A percentile compares a stretch with the other conserved stretches of the same genome.
phyloP scores from a whole-genome alignment of 352 stramenopile genomes.

The Globisporangium yorkense region DNA sequence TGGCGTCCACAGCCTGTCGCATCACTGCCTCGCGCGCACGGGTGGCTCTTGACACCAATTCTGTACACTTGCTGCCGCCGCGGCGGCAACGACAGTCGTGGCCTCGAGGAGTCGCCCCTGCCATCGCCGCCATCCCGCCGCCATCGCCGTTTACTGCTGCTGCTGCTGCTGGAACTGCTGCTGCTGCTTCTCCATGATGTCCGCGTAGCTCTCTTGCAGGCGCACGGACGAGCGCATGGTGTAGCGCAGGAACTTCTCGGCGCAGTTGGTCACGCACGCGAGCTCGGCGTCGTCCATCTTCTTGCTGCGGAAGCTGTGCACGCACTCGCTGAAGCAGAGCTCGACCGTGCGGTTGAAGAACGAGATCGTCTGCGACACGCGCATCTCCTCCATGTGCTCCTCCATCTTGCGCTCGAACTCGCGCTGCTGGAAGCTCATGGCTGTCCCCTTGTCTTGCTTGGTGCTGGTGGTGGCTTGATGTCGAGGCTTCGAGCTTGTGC shows the following conservation, averaged over 20 bases:
- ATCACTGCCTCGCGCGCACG: background rate
- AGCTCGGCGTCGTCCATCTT: conserved; percentile 88
- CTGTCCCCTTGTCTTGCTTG: conserved; percentile 3
- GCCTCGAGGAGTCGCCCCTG: background rate
- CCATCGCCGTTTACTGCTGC: conserved; percentile 1
- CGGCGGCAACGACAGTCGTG: background rate
- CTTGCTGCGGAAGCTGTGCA: conserved; percentile 90
- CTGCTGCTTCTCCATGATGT: conserved; percentile 85
- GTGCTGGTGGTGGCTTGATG: background rate
- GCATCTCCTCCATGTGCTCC: conserved; percentile 89
- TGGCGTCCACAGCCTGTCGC: background rate
- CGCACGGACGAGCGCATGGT: conserved; percentile 87
- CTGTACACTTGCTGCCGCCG: no score
- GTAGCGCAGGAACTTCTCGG: conserved; percentile 89
- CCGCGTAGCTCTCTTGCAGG: conserved; percentile 84
- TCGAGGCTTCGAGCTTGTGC: background rate
- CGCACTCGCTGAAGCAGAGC: conserved; percentile 86
- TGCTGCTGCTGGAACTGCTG: conserved; percentile 50
- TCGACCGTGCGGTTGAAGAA: conserved; percentile 90
- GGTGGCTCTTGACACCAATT: no score
- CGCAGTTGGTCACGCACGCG: conserved; percentile 85
- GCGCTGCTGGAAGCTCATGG: conserved; percentile 57
- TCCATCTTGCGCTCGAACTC: conserved; percentile 89
- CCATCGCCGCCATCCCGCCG: background rate
- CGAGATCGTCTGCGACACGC: conserved; percentile 84